Evolutionary conservation across 768 basidiomycete genomes (phyloP), one percentile per base, ranked within the genome.

Genomic region (Macrolepiota fuliginosa): DNA sequence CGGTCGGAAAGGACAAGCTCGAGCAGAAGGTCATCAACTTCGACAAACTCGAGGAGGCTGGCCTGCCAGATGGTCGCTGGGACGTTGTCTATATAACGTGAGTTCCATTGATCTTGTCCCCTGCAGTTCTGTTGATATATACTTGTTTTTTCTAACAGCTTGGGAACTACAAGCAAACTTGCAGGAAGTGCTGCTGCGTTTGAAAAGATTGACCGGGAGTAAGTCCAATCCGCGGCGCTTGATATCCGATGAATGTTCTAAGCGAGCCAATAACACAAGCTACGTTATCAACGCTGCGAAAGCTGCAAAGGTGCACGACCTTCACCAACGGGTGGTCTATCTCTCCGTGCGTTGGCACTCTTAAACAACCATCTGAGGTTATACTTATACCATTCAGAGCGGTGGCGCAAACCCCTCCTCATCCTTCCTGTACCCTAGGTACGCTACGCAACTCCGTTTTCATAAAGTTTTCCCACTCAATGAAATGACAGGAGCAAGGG

Each of bases 181-280:
- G 91, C 90, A 0, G 90, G 90, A 2, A 82, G 87, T 64, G 82
- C 81, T 0, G 83, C 80, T 37, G 80, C 80, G 9, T 93, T 91
- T 64, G 86, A 88, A 68, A 89, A 84, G 76, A 91, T 93, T 60
- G 92, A 92, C 66, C 76, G 87, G 71, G 86, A 90, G 86, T 91
- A 65, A 62, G 83, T 76, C 37, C 19, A 19, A 35, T 45, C 7
- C 60, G 3, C 35, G 19, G 2, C 32, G 12, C 51, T 4, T 27
- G 3, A 10, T 13, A 10, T 36, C n/a, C n/a, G 29, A 54, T 12
- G 37, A 17, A 15, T 37, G 37, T 19, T 11, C 53, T 24, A 25
- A 27, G 25, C 58, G 29, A 32, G 46, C 10, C 7, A 45, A 19
- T 9, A 42, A 42, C 32, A 39, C 35, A 54, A 89, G 90, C 70